Conservation (phyloP, 768 basidiomycete species). For the Pluteus cervinus region DNA sequence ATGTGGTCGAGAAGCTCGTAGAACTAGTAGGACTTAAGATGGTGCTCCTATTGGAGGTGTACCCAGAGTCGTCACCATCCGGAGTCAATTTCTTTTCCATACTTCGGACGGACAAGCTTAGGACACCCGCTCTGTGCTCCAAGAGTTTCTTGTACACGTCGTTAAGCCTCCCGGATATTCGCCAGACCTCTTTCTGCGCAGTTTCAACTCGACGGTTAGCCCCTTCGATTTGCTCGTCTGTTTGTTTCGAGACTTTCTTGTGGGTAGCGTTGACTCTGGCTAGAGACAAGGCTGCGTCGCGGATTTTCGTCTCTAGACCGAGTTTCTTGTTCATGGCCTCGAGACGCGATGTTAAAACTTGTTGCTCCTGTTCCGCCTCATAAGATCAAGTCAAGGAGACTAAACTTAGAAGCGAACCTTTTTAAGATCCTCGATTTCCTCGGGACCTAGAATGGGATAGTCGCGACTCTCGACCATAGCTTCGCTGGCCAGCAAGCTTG, state of each 20-base stretch:
- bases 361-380: slow-evolving; percentile 54
- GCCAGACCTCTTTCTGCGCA: slow-evolving; percentile 67
- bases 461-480: slow-evolving; percentile 89
- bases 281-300: slow-evolving; percentile 77
- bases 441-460: slow-evolving; percentile 63
- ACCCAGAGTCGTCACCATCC: slow-evolving; percentile 41
- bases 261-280: slow-evolving; percentile 58
- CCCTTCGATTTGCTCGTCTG: slow-evolving; percentile 63
- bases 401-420: slow-evolving; percentile 26
- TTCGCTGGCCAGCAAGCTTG: slow-evolving; percentile 88
- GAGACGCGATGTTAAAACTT: slow-evolving; percentile 59
- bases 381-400: slow-evolving; percentile 8
- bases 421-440: slow-evolving; percentile 46
- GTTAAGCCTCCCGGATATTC: slow-evolving; percentile 55
- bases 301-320: slow-evolving; percentile 78
- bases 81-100: slow-evolving; percentile 50
- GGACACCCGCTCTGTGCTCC: slow-evolving; percentile 80
- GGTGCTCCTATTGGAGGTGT: slow-evolving; percentile 49
- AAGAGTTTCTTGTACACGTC: slow-evolving; percentile 62
- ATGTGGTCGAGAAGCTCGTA: slow-evolving; percentile 32
- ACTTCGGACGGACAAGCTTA: slow-evolving; percentile 62
- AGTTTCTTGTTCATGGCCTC: slow-evolving; percentile 69
- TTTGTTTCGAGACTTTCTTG: slow-evolving; percentile 56
- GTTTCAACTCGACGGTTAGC: slow-evolving; percentile 69
- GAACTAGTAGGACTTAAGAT: slow-evolving; percentile 28